Percentiles rank a stretch among this genome's conserved stretches.
Conservation (phyloP, 2,329 filamentous ascomycete genomes). For the Aulographum hederae region DNA sequence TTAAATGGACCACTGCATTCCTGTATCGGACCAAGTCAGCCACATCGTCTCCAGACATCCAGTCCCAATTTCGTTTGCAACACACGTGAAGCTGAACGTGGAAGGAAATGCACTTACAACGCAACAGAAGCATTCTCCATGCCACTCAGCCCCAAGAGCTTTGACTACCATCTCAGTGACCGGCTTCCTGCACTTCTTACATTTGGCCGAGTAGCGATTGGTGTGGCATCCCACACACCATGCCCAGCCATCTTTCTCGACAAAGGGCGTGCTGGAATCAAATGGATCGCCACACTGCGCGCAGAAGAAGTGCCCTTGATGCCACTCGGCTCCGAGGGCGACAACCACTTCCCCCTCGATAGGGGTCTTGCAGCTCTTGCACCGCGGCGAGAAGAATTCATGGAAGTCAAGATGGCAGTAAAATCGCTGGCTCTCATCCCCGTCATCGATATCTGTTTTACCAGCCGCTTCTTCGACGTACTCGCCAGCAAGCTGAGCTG, state of each 20-base stretch:
- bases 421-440: constrained; percentile 56
- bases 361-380: constrained; percentile 89
- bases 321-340: constrained; percentile 88
- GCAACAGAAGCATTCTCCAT: constrained; percentile 80
- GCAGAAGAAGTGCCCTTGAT: constrained; percentile 96
- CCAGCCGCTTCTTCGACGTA: constrained; percentile 33
- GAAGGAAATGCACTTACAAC: constrained; percentile 31
- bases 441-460: constrained; percentile 29
- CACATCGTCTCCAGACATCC: not conserved
- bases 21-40: constrained; percentile 13
- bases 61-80: no score
- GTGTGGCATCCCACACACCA: constrained; percentile 94
- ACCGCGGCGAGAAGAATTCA: constrained; percentile 78
- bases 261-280: constrained; percentile 52
- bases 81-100: no score
- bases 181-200: constrained; percentile 63
- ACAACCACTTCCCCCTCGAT: constrained; percentile 92
- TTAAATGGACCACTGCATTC: constrained; percentile 42
- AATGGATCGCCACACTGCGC: constrained; percentile 87
- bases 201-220: constrained; percentile 77
- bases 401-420: constrained; percentile 99
- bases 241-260: constrained; percentile 94
- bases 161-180: constrained; percentile 82
- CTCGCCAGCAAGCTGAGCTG: constrained; percentile 33
- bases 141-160: constrained; percentile 84